Conservation (phyloP, 202 grass and related monocot species). For the Panicum virgatum region DNA sequence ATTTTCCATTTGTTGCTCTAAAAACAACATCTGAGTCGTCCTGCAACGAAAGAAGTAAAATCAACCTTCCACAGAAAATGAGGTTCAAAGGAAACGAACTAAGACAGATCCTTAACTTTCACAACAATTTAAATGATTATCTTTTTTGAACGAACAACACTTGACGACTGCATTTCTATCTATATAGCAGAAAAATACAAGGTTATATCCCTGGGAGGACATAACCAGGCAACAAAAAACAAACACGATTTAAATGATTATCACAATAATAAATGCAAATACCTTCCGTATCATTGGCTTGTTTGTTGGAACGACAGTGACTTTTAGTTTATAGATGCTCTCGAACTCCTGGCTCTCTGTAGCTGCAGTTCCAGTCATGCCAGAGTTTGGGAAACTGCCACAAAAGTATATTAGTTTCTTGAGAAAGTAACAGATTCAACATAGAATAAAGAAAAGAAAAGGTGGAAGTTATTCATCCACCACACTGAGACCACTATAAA, state of each 20-base stretch:
- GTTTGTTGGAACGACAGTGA: conserved; percentile 94
- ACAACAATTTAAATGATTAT: no score
- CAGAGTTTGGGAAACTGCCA: conserved; percentile 91
- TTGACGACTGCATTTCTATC: no score
- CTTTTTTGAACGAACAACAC: no score
- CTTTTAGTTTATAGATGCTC: conserved; percentile 98
- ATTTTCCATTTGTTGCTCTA: conserved; percentile 92
- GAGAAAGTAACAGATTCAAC: conserved; percentile 1
- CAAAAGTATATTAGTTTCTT: conserved; percentile 31
- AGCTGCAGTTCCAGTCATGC: conserved; percentile 97
- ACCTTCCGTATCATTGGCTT: conserved; percentile 99
- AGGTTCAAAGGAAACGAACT: conserved; percentile 6
- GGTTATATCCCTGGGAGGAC: no score
- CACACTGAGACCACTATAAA: neutral
- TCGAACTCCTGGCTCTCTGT: conserved; percentile 88
- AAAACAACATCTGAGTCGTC: conserved; percentile 99
- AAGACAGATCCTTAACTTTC: conserved; percentile 30
- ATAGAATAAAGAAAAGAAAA: conserved; percentile 16
- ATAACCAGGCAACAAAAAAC: no score
- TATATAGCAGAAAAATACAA: no score
- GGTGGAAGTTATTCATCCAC: conserved; percentile 31
- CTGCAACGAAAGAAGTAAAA: conserved; percentile 50
- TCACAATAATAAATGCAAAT: conserved; percentile 8
- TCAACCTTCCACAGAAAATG: conserved; percentile 25
- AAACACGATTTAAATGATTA: conserved; percentile 2